Evolutionary conservation across 78 protist species (phyloP).

Genomic region (Dictyostelium capitatum): DNA sequence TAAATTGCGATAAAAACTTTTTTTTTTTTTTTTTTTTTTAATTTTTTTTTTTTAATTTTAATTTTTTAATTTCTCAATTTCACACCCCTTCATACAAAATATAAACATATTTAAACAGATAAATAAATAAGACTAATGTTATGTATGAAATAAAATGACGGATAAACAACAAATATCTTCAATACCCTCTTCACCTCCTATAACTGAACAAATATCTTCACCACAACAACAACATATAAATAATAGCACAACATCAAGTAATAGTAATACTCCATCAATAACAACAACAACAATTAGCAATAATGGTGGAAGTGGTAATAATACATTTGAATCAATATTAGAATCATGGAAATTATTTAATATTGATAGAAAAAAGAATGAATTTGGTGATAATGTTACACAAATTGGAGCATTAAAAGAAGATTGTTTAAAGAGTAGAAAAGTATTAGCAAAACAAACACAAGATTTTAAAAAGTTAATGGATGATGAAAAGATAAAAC

Average conservation of each 20-base stretch:
- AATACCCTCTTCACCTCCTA: constrained; percentile 26
- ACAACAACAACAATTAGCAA: neutral
- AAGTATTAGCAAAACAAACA: constrained; percentile 74
- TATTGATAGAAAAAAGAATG: constrained; percentile 57
- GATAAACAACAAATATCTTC: constrained; percentile 14
- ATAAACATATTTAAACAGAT: too few species aligned
- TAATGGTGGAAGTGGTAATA: neutral
- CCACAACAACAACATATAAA: neutral
- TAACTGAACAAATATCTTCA: neutral
- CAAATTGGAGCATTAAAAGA: constrained; percentile 64
- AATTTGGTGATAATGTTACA: constrained; percentile 38
- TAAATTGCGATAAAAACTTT: too few species aligned
- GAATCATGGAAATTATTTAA: constrained; percentile 63
- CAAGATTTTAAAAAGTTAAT: constrained; percentile 69
- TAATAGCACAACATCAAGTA: neutral
- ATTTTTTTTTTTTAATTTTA: too few species aligned
- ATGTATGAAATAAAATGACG: constrained; percentile 6
- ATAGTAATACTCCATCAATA: neutral
- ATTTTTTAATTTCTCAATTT: too few species aligned
- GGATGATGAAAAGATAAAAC: constrained; percentile 75
- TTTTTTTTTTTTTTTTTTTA: too few species aligned
- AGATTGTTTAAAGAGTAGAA: constrained; percentile 68
- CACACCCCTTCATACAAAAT: too few species aligned
- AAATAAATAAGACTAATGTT: neutral
- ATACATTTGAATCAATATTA: constrained; percentile 44